Conservation (phyloP, 768 basidiomycete species). For the Nidula microcarpa region DNA sequence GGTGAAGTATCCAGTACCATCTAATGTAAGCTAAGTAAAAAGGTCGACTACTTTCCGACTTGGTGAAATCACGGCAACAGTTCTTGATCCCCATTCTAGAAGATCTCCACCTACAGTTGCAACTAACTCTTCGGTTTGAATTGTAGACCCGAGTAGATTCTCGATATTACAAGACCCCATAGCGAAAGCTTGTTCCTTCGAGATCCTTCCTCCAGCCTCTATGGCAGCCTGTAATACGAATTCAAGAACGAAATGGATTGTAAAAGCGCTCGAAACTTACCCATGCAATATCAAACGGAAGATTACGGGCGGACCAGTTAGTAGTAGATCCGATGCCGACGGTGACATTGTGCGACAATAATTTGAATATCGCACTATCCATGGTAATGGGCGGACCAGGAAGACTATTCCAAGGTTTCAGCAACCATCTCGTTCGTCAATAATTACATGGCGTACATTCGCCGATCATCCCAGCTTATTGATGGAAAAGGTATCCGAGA, state of each 20-base stretch:
- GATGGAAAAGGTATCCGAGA: conserved; percentile 63
- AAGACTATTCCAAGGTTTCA: conserved; percentile 24
- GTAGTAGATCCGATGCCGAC: conserved; percentile 64
- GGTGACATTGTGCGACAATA: conserved; percentile 67
- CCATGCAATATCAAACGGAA: conserved; percentile 82
- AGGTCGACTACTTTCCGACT: too few species aligned
- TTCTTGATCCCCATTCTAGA: too few species aligned
- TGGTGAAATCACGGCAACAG: too few species aligned
- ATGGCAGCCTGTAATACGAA: conserved; percentile 33
- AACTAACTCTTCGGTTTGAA: too few species aligned
- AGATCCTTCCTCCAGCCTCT: conserved; percentile 34
- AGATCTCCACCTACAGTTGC: too few species aligned
- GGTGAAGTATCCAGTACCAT: too few species aligned
- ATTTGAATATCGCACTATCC: conserved; percentile 48
- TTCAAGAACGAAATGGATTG: neutral
- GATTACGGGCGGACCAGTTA: conserved; percentile 71
- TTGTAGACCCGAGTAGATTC: conserved; percentile 25
- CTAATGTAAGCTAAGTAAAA: too few species aligned
- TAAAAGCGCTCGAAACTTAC: conserved; percentile 33
- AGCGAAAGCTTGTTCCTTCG: conserved; percentile 39
- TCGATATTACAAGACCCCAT: conserved; percentile 45
- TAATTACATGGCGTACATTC: conserved; percentile 40
- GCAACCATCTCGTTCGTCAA: neutral
- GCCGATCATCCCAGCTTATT: conserved; percentile 58
- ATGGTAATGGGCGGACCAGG: conserved; percentile 73